These are phyloP conservation scores for Trichocladium antarcticum DNA, from an alignment of 495 filamentous ascomycete species.

Conservation along the genomic window DNA sequence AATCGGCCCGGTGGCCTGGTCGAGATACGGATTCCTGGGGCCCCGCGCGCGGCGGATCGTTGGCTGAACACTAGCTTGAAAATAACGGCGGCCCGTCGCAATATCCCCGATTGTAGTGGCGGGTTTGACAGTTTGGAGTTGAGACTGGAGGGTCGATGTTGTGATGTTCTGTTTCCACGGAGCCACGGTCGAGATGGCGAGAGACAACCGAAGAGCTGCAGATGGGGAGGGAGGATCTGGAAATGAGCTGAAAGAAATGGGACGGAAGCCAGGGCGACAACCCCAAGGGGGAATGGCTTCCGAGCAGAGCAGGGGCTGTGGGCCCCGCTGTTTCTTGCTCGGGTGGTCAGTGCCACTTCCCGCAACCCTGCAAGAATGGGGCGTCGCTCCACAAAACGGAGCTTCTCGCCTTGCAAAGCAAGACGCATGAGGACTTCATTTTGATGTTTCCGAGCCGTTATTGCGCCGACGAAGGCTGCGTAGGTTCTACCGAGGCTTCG, in stretches of 20 bases:
- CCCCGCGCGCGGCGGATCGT: neutral
- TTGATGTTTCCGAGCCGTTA: too few relatives aligned
- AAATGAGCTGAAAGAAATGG: slow-evolving; percentile 2
- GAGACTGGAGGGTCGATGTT: neutral
- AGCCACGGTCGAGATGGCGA: neutral
- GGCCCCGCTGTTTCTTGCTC: neutral
- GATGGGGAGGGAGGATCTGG: neutral
- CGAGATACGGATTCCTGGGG: neutral
- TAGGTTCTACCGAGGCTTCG: too few relatives aligned
- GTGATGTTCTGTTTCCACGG: neutral
- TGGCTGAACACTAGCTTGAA: neutral
- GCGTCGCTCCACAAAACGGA: neutral
- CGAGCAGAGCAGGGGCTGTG: neutral
- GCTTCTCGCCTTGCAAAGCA: too few relatives aligned
- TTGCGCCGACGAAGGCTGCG: too few relatives aligned
- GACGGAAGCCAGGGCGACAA: neutral
- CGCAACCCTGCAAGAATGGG: neutral
- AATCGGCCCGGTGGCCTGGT: slow-evolving; percentile 21
- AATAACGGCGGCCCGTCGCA: neutral
- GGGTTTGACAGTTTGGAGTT: neutral
- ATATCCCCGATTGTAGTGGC: neutral
- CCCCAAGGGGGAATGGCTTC: neutral
- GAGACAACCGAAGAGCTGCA: neutral
- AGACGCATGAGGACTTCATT: too few relatives aligned
- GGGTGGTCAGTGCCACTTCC: neutral